Conservation (phyloP, 768 basidiomycete species). For the Rickenella mellea region DNA sequence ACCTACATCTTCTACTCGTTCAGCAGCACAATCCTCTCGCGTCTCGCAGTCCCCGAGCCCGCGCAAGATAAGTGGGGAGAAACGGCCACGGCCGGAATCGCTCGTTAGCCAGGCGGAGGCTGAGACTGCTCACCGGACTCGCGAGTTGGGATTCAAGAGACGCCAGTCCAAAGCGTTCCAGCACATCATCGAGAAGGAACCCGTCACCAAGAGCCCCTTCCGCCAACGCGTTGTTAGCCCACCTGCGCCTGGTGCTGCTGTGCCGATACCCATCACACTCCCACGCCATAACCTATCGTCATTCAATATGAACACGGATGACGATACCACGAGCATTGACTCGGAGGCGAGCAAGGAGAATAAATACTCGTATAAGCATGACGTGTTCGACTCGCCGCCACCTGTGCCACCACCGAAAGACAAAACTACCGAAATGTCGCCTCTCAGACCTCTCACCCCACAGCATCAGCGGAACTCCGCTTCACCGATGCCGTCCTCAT, state of each 20-base stretch:
- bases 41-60: conserved; percentile 4
- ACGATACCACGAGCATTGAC: conserved; percentile 11
- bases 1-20: conserved; percentile 35
- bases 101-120: conserved; percentile 59
- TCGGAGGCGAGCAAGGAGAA: background rate
- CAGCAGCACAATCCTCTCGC: conserved; percentile 22
- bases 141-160: conserved; percentile 58
- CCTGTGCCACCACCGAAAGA: conserved; percentile 16
- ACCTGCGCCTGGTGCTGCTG: too few species aligned
- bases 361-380: background rate
- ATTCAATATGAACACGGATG: conserved; percentile 1
- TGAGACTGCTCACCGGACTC: conserved; percentile 46
- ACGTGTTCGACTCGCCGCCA: conserved; percentile 16
- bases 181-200: conserved; percentile 63
- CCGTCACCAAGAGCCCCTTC: conserved; percentile 80
- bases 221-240: conserved; percentile 23
- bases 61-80: conserved; percentile 68
- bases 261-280: background rate
- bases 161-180: conserved; percentile 70
- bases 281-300: background rate
- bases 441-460: conserved; percentile 19
- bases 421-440: conserved; percentile 12
- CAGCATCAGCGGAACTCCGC: background rate
- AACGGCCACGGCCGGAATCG: conserved; percentile 62
- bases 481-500: background rate